These are phyloP conservation scores for Podaxis sp. DNA, from an alignment of 768 basidiomycete species.

Conservation along the genomic window DNA sequence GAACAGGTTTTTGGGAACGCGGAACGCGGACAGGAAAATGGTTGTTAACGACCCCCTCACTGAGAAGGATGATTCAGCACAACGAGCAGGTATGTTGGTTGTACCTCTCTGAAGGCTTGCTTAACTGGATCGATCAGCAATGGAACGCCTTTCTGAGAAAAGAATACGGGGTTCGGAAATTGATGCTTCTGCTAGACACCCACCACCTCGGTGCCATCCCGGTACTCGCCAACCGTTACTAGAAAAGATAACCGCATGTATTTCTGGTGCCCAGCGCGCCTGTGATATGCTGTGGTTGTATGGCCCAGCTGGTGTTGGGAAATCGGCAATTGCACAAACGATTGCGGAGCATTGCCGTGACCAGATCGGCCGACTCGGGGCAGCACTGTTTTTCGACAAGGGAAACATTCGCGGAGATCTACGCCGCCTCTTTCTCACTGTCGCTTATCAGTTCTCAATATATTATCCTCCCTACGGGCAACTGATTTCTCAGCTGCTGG, in stretches of 20 bases:
- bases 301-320: conserved; percentile 4
- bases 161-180: not conserved
- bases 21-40: too few relatives aligned
- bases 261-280: not conserved
- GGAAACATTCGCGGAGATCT: too few relatives aligned
- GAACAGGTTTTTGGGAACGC: too few relatives aligned
- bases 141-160: not conserved
- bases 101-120: too few relatives aligned
- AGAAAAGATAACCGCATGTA: not conserved
- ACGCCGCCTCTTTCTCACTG: not conserved
- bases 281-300: not conserved
- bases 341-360: not conserved
- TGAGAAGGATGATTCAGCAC: too few relatives aligned
- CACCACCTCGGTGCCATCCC: not conserved
- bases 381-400: not conserved
- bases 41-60: too few relatives aligned
- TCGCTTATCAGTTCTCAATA: not conserved
- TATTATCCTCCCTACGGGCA: not conserved
- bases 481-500: not conserved
- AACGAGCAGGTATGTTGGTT: too few relatives aligned
- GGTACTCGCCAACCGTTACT: not conserved
- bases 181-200: not conserved
- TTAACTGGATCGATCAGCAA: not conserved
- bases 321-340: not conserved
- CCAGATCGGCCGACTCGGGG: not conserved